Conservation (phyloP, 2,329 filamentous ascomycete species). For the Xylaria sp. region DNA sequence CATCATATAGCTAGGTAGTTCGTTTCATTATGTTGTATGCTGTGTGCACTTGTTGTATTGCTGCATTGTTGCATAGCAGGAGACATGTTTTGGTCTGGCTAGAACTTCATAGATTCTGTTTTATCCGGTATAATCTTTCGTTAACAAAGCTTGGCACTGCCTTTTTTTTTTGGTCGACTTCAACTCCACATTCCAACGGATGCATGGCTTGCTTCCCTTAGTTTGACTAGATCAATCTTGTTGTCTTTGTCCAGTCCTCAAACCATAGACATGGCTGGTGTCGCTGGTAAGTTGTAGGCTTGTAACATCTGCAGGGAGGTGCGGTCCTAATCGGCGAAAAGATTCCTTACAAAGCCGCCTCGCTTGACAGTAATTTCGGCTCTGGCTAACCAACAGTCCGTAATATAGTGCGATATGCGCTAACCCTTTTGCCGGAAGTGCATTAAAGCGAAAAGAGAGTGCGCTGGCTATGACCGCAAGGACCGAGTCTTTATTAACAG, state of each 20-base stretch:
- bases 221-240: background rate
- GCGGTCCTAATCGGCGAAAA: background rate
- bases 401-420: constrained; percentile 34
- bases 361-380: background rate
- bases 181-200: background rate
- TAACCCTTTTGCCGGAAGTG: constrained; percentile 38
- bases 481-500: constrained; percentile 38
- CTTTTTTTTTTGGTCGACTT: no score
- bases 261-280: background rate
- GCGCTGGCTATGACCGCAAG: constrained; percentile 33
- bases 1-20: no score
- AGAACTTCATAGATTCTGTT: no score
- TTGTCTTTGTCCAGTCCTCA: background rate
- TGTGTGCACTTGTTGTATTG: no score
- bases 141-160: no score
- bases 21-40: no score
- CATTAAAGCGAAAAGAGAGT: constrained; percentile 33
- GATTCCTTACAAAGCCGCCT: background rate
- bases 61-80: no score
- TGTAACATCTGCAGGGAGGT: constrained; percentile 11
- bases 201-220: background rate
- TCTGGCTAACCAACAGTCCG: background rate
- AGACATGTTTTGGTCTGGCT: no score
- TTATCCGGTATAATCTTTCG: no score
- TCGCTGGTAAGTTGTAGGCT: constrained; percentile 7